Evolutionary conservation across 768 basidiomycete genomes (phyloP), one percentile per base, ranked within the genome.

Genomic region (Suillus spraguei): DNA sequence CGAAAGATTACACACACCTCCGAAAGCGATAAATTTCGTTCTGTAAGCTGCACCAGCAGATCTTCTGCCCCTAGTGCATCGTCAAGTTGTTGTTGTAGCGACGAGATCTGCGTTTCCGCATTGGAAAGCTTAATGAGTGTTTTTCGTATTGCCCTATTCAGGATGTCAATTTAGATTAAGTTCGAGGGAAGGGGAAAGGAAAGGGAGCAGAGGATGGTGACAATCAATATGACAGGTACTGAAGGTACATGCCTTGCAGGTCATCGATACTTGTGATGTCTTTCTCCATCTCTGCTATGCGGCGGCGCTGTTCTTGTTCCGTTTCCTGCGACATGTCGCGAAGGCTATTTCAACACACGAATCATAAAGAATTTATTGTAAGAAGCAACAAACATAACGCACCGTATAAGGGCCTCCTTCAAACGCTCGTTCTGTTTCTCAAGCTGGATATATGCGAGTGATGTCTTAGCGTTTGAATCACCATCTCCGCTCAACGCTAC

Each of bases 361-460:
- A 53, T 65, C n/a, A 64, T 39, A 10, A 24, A 20, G 6, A 41
- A 32, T 32, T 13, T 24, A 32, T 24, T 11, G 24, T 52, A 4
- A 46, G 60, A 33, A n/a, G n/a, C 11, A 58, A 54, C 28, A 9
- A 42, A 14, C 0, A 11, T 33, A 5, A 70, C 83, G 41, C 49
- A 94, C 91, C 89, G 84, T 61, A 97, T 83, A 11, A 99, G 81
- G 14, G 97, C 97, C 71, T 99, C 97, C 76, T 97, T 98, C 61
- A 99, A 78, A 17, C 97, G 80, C 71, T 95, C 94, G 66, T 99
- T 99, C 71, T 99, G 97, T 74, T 94, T 97, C 79, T 98, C 96
- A 1, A 99, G 86, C 71, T 98, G 97, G 20, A 91, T 83, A 74
- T 88, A 87, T 35, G 86, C 86, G 64, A 92, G 69, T 5, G 90